Conservation (phyloP, 768 basidiomycete genomes). For the Pisolithus marmoratus region DNA sequence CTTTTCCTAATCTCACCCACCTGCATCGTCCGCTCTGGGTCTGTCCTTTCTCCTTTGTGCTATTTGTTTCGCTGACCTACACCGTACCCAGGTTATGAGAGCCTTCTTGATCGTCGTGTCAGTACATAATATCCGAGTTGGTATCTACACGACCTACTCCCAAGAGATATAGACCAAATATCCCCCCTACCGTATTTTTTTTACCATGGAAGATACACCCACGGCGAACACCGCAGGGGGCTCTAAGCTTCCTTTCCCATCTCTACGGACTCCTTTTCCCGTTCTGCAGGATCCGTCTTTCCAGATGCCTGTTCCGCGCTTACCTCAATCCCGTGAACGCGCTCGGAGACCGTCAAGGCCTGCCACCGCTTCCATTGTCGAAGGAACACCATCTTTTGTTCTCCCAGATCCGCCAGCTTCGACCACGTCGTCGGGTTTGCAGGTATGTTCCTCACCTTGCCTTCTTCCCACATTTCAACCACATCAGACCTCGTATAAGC, state of each 20-base stretch:
- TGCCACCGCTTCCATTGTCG: constrained; percentile 40
- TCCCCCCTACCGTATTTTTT: not conserved
- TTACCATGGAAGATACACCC: constrained; percentile 13
- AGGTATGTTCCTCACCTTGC: constrained; percentile 5
- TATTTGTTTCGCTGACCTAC: not conserved
- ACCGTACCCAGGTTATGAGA: constrained; percentile 4
- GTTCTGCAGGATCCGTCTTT: constrained; percentile 18
- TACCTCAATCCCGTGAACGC: constrained; percentile 24
- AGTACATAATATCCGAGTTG: not conserved
- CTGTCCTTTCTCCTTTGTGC: not conserved
- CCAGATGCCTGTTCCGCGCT: constrained; percentile 32
- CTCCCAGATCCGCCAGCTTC: constrained; percentile 32
- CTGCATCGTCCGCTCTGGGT: not conserved
- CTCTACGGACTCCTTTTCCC: constrained; percentile 19
- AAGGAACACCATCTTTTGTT: constrained; percentile 34
- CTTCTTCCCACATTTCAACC: not conserved
- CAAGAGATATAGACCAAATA: not conserved
- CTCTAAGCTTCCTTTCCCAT: constrained; percentile 7
- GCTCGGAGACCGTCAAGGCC: constrained; percentile 30
- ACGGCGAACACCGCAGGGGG: not conserved
- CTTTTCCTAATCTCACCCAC: too few relatives aligned
- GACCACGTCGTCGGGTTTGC: constrained; percentile 1
- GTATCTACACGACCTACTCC: not conserved
- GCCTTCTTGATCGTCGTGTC: constrained; percentile 6
- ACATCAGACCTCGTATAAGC: constrained; percentile 1